These are phyloP conservation scores for Neoboletus magnificus DNA, from an alignment of 768 basidiomycete genomes.

Conservation along the genomic window DNA sequence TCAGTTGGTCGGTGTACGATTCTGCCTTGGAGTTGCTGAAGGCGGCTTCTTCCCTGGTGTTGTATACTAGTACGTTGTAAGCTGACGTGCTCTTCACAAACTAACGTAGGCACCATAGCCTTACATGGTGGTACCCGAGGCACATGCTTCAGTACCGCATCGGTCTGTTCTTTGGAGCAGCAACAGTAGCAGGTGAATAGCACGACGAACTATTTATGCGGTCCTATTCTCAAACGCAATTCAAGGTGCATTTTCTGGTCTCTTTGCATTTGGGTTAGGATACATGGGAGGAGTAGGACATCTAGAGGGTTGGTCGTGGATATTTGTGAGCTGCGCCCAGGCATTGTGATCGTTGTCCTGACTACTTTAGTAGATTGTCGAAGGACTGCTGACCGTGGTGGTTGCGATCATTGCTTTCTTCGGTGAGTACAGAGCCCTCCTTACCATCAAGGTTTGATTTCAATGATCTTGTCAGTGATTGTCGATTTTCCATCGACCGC, in stretches of 20 bases:
- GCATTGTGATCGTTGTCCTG: not conserved
- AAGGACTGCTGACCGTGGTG: constrained; percentile 54
- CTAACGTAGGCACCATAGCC: constrained; percentile 29
- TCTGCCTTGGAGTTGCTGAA: constrained; percentile 63
- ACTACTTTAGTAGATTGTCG: constrained; percentile 10
- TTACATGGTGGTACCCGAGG: constrained; percentile 69
- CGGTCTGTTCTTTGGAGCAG: constrained; percentile 63
- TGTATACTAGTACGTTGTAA: constrained; percentile 56
- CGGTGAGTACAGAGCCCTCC: constrained; percentile 29
- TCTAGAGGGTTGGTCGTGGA: constrained; percentile 63
- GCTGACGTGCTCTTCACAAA: too few species aligned
- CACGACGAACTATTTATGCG: not conserved
- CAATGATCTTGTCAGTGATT: constrained; percentile 39
- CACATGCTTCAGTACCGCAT: constrained; percentile 58
- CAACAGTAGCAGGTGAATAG: constrained; percentile 49
- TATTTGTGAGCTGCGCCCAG: constrained; percentile 44
- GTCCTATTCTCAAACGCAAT: not conserved
- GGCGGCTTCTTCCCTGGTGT: constrained; percentile 73
- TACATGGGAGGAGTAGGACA: constrained; percentile 48
- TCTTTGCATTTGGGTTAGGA: constrained; percentile 53
- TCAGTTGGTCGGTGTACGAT: constrained; percentile 55
- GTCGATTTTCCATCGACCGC: constrained; percentile 44
- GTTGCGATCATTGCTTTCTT: constrained; percentile 54
- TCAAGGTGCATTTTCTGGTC: constrained; percentile 52
- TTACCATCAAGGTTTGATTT: not conserved